These are phyloP conservation scores for Lipomyces anomalus DNA, from an alignment of 805 yeast species.

Conservation along the genomic window DNA sequence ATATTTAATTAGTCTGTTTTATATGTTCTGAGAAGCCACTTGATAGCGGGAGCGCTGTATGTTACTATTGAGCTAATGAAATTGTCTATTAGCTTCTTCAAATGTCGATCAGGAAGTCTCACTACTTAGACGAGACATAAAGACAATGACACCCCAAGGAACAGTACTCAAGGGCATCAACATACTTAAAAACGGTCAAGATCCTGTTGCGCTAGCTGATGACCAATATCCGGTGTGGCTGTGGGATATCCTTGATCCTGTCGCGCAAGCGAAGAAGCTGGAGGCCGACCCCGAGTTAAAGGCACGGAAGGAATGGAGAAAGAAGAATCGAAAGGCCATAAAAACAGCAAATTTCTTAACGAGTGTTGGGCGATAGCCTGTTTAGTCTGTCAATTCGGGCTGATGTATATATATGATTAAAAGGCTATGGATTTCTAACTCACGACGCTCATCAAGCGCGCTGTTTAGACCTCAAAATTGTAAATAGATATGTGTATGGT, in stretches of 20 bases:
- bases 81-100: no score
- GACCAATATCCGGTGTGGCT: constrained; percentile 91
- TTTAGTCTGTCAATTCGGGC: no score
- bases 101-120: no score
- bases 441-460: no score
- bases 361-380: constrained; percentile 30
- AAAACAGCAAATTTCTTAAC: constrained; percentile 75
- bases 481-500: no score
- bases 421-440: no score
- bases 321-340: constrained; percentile 60
- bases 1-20: no score
- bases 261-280: constrained; percentile 51
- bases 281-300: constrained; percentile 56
- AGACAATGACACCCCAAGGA: constrained; percentile 33
- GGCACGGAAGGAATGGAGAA: constrained; percentile 66
- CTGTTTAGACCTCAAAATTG: no score
- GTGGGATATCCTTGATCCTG: constrained; percentile 74
- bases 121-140: not conserved
- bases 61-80: no score
- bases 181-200: constrained; percentile 73
- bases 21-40: no score
- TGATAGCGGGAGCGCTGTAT: no score
- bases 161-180: constrained; percentile 66
- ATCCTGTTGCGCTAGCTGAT: constrained; percentile 83
- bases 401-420: no score